Conservation (phyloP, 2,329 filamentous ascomycete genomes). For the Phaeosphaeriaceae sp. region DNA sequence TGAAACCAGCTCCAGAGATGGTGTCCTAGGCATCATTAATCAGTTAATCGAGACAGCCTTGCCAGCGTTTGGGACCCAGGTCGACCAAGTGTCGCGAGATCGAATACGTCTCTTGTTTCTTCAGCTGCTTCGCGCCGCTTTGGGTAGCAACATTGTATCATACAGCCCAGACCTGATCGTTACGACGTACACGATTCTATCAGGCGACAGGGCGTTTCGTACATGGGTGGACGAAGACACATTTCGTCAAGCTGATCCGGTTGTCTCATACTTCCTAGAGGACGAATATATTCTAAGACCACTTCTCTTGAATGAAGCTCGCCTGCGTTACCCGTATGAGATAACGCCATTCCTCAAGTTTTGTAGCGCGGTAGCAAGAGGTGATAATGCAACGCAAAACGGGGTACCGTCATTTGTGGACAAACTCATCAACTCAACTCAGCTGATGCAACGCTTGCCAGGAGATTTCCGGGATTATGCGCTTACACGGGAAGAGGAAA, state of each 20-base stretch:
- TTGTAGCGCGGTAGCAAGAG: slow-evolving; percentile 67
- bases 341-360: slow-evolving; percentile 77
- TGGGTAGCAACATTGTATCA: slow-evolving; percentile 64
- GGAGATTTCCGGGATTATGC: slow-evolving; percentile 74
- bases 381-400: slow-evolving; percentile 53
- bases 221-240: slow-evolving; percentile 34
- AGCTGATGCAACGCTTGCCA: slow-evolving; percentile 80
- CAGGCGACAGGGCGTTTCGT: slow-evolving; percentile 54
- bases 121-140: slow-evolving; percentile 72
- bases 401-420: slow-evolving; percentile 61
- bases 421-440: slow-evolving; percentile 72
- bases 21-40: slow-evolving; percentile 34
- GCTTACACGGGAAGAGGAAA: slow-evolving; percentile 83
- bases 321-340: slow-evolving; percentile 84
- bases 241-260: slow-evolving; percentile 33
- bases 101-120: slow-evolving; percentile 70
- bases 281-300: slow-evolving; percentile 63
- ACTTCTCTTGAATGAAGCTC: slow-evolving; percentile 69
- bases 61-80: slow-evolving; percentile 54
- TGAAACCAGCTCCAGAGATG: slow-evolving; percentile 28
- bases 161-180: slow-evolving; percentile 76
- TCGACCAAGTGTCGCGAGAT: slow-evolving; percentile 63
- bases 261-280: slow-evolving; percentile 61
- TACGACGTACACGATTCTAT: slow-evolving; percentile 69
- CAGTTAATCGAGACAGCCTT: slow-evolving; percentile 34